Percentiles rank a stretch among this genome's conserved stretches.
phyloP scores from a whole-genome alignment of 108 stramenopile species.

The Skeletonema costatum region DNA sequence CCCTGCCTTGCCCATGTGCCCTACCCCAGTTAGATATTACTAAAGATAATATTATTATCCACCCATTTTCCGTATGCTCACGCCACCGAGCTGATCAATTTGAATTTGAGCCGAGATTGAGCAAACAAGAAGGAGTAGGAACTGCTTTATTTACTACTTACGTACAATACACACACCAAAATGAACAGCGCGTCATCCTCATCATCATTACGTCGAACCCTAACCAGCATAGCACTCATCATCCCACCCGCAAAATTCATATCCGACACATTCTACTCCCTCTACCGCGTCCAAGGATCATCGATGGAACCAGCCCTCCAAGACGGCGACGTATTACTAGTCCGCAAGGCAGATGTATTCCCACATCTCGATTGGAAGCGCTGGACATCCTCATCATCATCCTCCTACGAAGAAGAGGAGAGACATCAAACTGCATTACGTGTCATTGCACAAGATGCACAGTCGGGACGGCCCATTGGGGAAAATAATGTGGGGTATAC shows the following conservation, averaged over 20 bases:
- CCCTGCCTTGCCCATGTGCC: no score
- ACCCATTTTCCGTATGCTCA: no score
- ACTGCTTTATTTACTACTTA: no score
- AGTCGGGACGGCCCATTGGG: slow-evolving; percentile 40
- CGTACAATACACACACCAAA: no score
- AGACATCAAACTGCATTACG: slow-evolving; percentile 19
- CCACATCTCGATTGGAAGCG: slow-evolving; percentile 17
- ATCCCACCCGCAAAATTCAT: slow-evolving; percentile 15
- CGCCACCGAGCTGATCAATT: no score
- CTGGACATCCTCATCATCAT: slow-evolving; percentile 9
- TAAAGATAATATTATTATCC: no score
- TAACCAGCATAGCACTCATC: slow-evolving; percentile 14
- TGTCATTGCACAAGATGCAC: slow-evolving; percentile 35
- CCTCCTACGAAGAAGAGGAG: not conserved
- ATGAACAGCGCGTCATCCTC: not conserved
- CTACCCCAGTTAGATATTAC: no score
- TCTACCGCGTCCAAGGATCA: slow-evolving; percentile 54
- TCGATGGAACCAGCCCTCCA: slow-evolving; percentile 75
- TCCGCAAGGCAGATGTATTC: slow-evolving; percentile 61
- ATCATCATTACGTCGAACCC: slow-evolving; percentile 2
- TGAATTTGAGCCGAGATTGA: no score
- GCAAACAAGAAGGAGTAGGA: no score
- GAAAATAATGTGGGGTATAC: slow-evolving; percentile 21
- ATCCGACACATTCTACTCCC: slow-evolving; percentile 57
- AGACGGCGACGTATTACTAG: slow-evolving; percentile 63